Evolutionary conservation across 2,329 filamentous ascomycete genomes (phyloP).

Genomic region (Fusarium goolgardi): DNA sequence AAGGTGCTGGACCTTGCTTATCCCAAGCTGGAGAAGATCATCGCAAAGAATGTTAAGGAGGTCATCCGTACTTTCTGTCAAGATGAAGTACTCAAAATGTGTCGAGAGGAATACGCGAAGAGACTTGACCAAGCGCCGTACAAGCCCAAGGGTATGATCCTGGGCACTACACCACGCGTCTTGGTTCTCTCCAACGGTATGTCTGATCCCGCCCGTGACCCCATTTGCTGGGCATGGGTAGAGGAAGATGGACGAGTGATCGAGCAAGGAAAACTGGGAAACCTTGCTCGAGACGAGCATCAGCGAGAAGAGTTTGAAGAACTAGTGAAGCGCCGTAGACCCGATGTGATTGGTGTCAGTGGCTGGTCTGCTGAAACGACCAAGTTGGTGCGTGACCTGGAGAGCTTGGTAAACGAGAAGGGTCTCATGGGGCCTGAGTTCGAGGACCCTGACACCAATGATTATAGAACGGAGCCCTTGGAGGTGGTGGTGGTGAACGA

Average conservation of each 20-base stretch:
- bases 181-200: conserved; percentile 88
- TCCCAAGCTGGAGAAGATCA: conserved; percentile 82
- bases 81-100: conserved; percentile 87
- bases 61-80: conserved; percentile 94
- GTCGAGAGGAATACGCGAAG: conserved; percentile 88
- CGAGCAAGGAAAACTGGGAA: conserved; percentile 88
- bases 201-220: conserved; percentile 78
- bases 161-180: conserved; percentile 89
- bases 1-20: conserved; percentile 87
- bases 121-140: conserved; percentile 95
- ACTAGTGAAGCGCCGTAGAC: conserved; percentile 80
- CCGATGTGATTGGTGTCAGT: conserved; percentile 90
- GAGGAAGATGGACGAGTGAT: conserved; percentile 91
- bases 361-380: conserved; percentile 90
- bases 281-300: conserved; percentile 77
- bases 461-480: conserved; percentile 80
- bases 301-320: conserved; percentile 79
- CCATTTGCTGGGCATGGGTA: conserved; percentile 90
- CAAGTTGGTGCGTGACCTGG: conserved; percentile 83
- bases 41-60: conserved; percentile 94
- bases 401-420: conserved; percentile 81
- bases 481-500: conserved; percentile 95
- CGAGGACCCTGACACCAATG: conserved; percentile 79
- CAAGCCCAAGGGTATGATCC: conserved; percentile 91
- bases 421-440: conserved; percentile 84